A percentile compares a stretch with the other conserved stretches of the same genome.
Conservation (phyloP, 179 eudicot species). For the Spergularia azorica region DNA sequence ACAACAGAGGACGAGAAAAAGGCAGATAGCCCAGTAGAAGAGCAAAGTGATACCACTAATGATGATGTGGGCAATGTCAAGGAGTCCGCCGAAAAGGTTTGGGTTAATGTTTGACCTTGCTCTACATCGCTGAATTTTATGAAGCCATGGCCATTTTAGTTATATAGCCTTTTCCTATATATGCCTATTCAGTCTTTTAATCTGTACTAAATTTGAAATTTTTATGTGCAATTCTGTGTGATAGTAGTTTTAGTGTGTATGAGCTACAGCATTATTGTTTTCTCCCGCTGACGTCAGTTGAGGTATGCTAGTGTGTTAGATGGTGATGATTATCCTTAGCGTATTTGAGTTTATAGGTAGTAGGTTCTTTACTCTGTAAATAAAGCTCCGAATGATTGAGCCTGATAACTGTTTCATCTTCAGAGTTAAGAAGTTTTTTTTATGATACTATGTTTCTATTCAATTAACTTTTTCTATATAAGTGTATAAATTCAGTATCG, state of each 20-base stretch:
- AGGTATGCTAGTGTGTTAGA: neutral
- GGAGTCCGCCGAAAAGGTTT: slow-evolving; percentile 56
- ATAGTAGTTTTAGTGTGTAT: neutral
- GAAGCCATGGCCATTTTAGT: neutral
- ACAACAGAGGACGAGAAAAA: slow-evolving; percentile 39
- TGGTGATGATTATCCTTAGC: neutral
- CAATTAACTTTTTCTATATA: neutral
- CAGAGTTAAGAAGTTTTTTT: neutral
- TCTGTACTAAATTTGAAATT: neutral
- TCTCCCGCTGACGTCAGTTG: neutral
- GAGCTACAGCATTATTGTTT: neutral
- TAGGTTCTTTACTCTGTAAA: neutral
- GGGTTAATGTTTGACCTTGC: slow-evolving; percentile 18
- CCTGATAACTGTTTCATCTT: neutral
- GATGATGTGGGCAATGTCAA: slow-evolving; percentile 49
- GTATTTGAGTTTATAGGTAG: neutral
- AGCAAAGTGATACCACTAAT: slow-evolving; percentile 36
- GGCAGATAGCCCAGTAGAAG: slow-evolving; percentile 37
- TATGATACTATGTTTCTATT: neutral
- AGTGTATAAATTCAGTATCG: neutral
- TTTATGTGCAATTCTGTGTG: neutral
- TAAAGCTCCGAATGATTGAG: neutral
- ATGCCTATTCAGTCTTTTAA: neutral
- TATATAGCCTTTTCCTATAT: neutral
- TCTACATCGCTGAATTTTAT: slow-evolving; percentile 10